Conservation (phyloP, 495 filamentous ascomycete genomes). For the Copromyces sp. region DNA sequence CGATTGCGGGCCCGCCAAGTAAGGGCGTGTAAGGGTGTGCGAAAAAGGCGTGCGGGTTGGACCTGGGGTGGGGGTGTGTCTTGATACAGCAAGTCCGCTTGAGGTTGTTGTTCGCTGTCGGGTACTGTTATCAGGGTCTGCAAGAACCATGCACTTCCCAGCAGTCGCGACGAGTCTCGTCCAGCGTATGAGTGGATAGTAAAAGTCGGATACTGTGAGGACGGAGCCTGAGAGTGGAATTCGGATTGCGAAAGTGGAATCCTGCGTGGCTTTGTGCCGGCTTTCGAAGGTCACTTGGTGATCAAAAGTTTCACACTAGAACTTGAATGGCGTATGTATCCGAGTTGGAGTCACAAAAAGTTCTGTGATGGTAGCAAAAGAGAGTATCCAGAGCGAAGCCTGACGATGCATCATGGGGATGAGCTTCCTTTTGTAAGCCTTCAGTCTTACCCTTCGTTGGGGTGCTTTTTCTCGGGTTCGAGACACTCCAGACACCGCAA, state of each 20-base stretch:
- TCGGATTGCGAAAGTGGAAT: background rate
- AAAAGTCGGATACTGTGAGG: background rate
- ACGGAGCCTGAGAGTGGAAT: background rate
- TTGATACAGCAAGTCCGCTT: background rate
- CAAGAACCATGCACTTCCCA: background rate
- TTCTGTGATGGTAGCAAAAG: background rate
- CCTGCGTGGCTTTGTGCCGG: background rate
- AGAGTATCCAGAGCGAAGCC: background rate
- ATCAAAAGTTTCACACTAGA: background rate
- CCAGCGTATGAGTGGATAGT: background rate
- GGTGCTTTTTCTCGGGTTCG: slow-evolving; percentile 13
- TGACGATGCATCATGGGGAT: background rate
- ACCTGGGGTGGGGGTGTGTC: slow-evolving; percentile 9
- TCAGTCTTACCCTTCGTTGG: slow-evolving; percentile 14
- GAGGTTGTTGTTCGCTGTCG: background rate
- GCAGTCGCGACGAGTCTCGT: background rate
- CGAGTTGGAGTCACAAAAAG: background rate
- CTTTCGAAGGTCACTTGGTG: background rate
- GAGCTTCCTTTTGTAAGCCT: slow-evolving; percentile 20
- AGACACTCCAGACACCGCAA: slow-evolving; percentile 14
- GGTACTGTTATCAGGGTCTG: background rate
- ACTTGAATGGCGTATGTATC: background rate
- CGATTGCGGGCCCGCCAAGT: slow-evolving; percentile 20
- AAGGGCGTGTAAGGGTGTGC: background rate
- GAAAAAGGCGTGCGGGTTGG: background rate